These are phyloP conservation scores for Nepenthes mirabilis DNA, from an alignment of 148 eudicot genomes.

Conservation along the genomic window DNA sequence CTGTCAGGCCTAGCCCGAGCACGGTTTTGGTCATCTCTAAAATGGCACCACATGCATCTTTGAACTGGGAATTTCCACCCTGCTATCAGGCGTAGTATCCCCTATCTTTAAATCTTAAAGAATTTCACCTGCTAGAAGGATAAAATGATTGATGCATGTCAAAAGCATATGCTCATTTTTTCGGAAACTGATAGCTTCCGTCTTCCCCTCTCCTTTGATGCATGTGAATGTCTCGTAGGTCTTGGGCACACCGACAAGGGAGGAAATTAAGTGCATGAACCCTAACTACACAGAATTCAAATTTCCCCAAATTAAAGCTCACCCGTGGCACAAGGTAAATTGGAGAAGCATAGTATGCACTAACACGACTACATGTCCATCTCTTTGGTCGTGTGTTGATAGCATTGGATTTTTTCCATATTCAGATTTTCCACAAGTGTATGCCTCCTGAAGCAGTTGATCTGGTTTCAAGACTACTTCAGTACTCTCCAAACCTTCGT, in stretches of 20 bases:
- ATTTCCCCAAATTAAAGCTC: slow-evolving; percentile 94
- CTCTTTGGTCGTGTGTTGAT: background rate
- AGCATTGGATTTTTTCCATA: background rate
- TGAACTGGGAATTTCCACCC: no score
- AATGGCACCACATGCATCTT: no score
- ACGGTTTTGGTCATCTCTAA: no score
- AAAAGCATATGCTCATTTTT: background rate
- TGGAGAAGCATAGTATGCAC: background rate
- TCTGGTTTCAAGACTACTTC: slow-evolving; percentile 78
- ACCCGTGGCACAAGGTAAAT: slow-evolving; percentile 95
- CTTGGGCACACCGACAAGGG: slow-evolving; percentile 94
- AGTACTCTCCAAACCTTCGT: slow-evolving; percentile 84
- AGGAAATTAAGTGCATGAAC: slow-evolving; percentile 95
- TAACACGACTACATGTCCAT: background rate
- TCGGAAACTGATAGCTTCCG: background rate
- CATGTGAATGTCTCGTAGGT: slow-evolving; percentile 25
- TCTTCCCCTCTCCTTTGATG: background rate
- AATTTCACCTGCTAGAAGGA: no score
- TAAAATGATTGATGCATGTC: no score
- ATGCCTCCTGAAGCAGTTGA: slow-evolving; percentile 97
- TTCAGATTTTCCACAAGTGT: slow-evolving; percentile 80
- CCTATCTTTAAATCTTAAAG: no score
- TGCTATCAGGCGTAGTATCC: no score
- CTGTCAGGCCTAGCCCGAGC: no score
- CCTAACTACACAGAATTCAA: slow-evolving; percentile 94